phyloP scores from a whole-genome alignment of 441 rosid species.

The Croton setiger region DNA sequence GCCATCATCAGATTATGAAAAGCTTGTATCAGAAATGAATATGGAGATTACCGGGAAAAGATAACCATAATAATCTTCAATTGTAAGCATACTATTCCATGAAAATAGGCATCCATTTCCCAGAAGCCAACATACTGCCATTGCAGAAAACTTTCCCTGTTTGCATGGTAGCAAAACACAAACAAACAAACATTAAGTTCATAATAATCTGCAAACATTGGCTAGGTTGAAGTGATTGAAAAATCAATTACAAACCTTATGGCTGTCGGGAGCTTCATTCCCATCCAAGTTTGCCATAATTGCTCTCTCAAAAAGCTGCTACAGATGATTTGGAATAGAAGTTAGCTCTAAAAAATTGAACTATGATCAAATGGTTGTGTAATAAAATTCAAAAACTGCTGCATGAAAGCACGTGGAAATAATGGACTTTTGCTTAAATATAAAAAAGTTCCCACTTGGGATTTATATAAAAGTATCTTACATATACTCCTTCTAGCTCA shows the following conservation, averaged over 20 bases:
- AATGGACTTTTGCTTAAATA: background rate
- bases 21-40: background rate
- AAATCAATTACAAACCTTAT: conserved; percentile 31
- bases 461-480: background rate
- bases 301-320: conserved; percentile 14
- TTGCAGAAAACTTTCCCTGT: conserved; percentile 53
- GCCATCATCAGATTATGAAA: background rate
- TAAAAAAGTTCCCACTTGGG: background rate
- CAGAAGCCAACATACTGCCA: conserved; percentile 58
- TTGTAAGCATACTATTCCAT: conserved; percentile 70
- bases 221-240: background rate
- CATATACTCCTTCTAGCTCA: background rate
- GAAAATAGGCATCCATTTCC: conserved; percentile 68
- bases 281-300: conserved; percentile 25
- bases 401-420: background rate
- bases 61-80: conserved; percentile 48
- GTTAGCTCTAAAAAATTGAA: background rate
- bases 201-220: background rate
- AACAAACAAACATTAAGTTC: background rate
- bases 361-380: background rate
- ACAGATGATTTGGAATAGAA: conserved; percentile 11
- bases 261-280: conserved; percentile 23
- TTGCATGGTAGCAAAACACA: background rate
- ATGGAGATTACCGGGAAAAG: conserved; percentile 51
- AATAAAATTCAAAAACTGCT: background rate